phyloP scores from a whole-genome alignment of 371 early-diverging fungal species.

The Catenaria anguillulae region DNA sequence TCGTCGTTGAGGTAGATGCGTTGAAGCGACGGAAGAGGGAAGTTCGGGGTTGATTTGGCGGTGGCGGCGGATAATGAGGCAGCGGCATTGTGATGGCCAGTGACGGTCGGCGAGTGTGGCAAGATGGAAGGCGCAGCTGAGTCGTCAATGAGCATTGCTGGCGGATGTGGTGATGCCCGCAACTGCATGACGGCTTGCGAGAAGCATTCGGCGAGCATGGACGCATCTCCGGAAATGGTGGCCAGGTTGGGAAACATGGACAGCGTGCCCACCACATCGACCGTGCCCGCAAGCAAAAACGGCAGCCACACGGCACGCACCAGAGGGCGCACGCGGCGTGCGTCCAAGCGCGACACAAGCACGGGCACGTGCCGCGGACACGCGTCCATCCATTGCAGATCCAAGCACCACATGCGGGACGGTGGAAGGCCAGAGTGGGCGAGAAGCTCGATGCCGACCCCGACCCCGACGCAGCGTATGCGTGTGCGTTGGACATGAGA shows the following conservation, averaged over 20 bases:
- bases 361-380: background rate
- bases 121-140: too few species aligned
- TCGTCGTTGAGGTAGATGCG: background rate
- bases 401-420: background rate
- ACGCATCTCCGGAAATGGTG: background rate
- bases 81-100: too few species aligned
- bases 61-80: background rate
- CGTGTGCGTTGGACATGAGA: too few species aligned
- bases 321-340: background rate
- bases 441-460: background rate
- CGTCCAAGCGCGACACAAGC: background rate
- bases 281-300: background rate
- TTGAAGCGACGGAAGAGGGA: background rate
- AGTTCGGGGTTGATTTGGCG: background rate
- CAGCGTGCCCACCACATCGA: background rate
- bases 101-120: too few species aligned
- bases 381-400: background rate
- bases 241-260: background rate
- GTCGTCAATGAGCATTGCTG: too few species aligned
- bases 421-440: background rate
- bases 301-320: background rate
- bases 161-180: background rate
- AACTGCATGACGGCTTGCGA: background rate
- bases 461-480: background rate
- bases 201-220: background rate